phyloP scores from a whole-genome alignment of 2,329 filamentous ascomycete genomes.

The Conoideocrella luteorostrata region DNA sequence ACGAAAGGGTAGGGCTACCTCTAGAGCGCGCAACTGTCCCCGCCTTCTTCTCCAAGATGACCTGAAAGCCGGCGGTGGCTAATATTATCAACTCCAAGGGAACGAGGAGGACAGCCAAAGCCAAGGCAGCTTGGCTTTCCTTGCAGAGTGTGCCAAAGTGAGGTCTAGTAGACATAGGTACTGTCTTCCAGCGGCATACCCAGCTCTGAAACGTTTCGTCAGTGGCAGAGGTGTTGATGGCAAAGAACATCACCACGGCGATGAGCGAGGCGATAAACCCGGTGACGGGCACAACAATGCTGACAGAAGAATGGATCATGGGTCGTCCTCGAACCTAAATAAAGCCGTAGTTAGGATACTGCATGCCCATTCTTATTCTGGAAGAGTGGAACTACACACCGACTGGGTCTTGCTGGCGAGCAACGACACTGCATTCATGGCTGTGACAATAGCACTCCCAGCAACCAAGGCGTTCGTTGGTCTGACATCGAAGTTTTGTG shows the following conservation, averaged over 20 bases:
- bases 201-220: constrained; percentile 54
- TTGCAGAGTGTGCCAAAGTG: constrained; percentile 51
- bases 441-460: constrained; percentile 42
- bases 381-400: constrained; percentile 31
- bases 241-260: constrained; percentile 51
- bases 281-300: constrained; percentile 21
- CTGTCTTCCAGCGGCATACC: constrained; percentile 53
- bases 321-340: constrained; percentile 16
- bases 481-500: constrained; percentile 47
- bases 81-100: constrained; percentile 48
- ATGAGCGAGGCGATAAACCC: constrained; percentile 37
- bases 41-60: constrained; percentile 37
- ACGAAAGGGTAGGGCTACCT: constrained; percentile 23
- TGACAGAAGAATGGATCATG: constrained; percentile 14
- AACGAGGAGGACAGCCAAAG: constrained; percentile 49
- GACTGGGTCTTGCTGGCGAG: constrained; percentile 39
- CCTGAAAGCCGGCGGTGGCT: constrained; percentile 37
- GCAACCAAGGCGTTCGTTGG: constrained; percentile 50
- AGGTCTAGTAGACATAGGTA: constrained; percentile 46
- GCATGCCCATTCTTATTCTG: background rate
- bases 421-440: constrained; percentile 43
- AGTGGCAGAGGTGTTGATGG: constrained; percentile 44
- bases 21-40: constrained; percentile 22
- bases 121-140: constrained; percentile 48
- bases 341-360: no score